A percentile compares a stretch with the other conserved stretches of the same genome.
Evolutionary conservation across 208 protist genomes (phyloP).

Genomic region (Wallacemonas sp.): DNA sequence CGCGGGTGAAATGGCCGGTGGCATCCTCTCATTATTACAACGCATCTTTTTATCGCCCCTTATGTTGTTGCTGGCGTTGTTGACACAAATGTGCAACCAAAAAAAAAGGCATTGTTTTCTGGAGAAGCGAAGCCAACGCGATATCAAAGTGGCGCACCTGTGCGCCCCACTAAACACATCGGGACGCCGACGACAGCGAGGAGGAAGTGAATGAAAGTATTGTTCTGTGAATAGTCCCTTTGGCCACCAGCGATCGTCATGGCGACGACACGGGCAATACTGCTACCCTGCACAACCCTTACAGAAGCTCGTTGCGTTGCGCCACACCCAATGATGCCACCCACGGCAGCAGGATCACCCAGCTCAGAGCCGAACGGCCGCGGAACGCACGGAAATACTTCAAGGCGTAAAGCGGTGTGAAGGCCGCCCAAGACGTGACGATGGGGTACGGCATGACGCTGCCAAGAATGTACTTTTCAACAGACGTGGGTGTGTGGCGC

Average conservation of each 20-base stretch:
- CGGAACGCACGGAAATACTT: conserved; percentile 35
- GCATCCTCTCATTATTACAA: no score
- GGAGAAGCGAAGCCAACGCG: no score
- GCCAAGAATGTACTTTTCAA: conserved; percentile 53
- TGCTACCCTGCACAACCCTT: neutral
- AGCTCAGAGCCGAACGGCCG: conserved; percentile 14
- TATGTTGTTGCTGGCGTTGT: no score
- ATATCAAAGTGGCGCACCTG: no score
- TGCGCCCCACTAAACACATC: no score
- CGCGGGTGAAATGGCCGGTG: no score
- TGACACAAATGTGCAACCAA: no score
- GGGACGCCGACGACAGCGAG: no score
- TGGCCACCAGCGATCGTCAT: no score
- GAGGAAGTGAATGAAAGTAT: no score
- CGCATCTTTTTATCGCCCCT: no score
- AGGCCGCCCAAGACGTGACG: conserved; percentile 69
- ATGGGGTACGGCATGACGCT: conserved; percentile 70
- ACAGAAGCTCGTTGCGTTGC: conserved; percentile 46
- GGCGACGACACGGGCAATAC: neutral
- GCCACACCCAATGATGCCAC: conserved; percentile 40
- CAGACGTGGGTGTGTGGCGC: conserved; percentile 43
- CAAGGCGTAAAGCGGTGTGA: conserved; percentile 41
- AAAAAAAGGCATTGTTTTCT: neutral
- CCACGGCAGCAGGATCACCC: conserved; percentile 53
- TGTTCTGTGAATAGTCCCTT: no score